Base-by-base conservation (phyloP, 208 protist species). In the Leishmania gerbilli region DNA sequence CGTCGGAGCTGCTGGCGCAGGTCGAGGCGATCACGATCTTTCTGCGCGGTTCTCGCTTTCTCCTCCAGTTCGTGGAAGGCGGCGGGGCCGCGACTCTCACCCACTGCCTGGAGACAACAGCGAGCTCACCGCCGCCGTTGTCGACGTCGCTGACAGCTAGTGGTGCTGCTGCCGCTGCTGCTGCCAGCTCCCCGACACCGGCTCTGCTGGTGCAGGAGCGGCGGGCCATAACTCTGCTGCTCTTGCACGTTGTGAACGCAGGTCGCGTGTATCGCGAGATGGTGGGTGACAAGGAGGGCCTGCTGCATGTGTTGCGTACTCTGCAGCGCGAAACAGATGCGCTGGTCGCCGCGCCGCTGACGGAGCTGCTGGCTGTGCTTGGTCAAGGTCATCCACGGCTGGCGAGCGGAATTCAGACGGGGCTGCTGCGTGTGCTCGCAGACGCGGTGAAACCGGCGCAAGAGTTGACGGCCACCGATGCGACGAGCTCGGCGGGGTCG, bases 201-300 rank as follows among this genome's bases (percentile, higher is more conserved):
- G 60, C 79, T n/a, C 45, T 51, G 47, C 60, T 84, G 6, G 67
- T 76, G 15, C 86, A 89, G 15, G 94, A 97, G 74, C 89, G 91
- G 9, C 62, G 79, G 15, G 87, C 87, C 47, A 89, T 90, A 31
- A 76, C 91, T 55, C 80, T 91, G 60, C 85, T 98, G 74, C 86
- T 98, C 34, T 74, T 97, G 64, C 92, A 92, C 84, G 88, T 96
- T 47, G 89, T 88, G 45, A 97, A 98, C 82, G 88, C 91, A 8
- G 95, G 95, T 42, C 89, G 95, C 8, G 93, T 97, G 31, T 98
- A 97, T 77, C 88, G 95, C 8, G 95, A 98, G 84, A 95, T 98
- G 92, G 86, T 98, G 24, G 93, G 91, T 67, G 93, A 96, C 56
- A 88, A 87, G 72, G 87, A 90, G 34, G 91, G 91, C 58, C 71